Percentiles rank a stretch among this genome's conserved stretches.
These are phyloP conservation scores for Irineochytrium annulatum DNA, from an alignment of 192 early-diverging fungal species.

Conservation along the genomic window DNA sequence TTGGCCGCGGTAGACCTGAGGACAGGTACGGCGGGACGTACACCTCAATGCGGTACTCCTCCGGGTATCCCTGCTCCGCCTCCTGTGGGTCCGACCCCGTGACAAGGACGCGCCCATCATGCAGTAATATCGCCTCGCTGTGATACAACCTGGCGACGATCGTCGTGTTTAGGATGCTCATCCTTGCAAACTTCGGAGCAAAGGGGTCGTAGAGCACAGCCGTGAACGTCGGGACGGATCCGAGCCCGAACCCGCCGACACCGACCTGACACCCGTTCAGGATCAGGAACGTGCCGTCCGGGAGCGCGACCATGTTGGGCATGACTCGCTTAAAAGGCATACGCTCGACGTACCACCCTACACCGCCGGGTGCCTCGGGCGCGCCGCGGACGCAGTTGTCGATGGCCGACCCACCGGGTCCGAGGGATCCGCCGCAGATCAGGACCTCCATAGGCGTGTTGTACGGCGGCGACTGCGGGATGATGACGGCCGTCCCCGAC, in stretches of 20 bases:
- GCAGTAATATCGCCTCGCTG: constrained; percentile 38
- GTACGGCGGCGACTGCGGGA: constrained; percentile 52
- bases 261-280: constrained; percentile 58
- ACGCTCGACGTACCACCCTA: constrained; percentile 15
- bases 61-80: background rate
- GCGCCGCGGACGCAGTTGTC: constrained; percentile 7
- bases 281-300: constrained; percentile 47
- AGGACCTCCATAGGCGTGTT: constrained; percentile 52
- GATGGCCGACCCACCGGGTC: constrained; percentile 6
- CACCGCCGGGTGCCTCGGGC: constrained; percentile 11
- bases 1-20: no score
- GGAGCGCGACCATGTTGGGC: constrained; percentile 29
- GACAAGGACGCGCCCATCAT: constrained; percentile 57
- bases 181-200: constrained; percentile 32
- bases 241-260: constrained; percentile 41
- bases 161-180: constrained; percentile 36
- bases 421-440: constrained; percentile 52
- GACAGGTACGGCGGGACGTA: constrained; percentile 26
- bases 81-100: constrained; percentile 56
- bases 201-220: constrained; percentile 54
- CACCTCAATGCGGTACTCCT: constrained; percentile 16
- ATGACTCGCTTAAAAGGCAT: constrained; percentile 25
- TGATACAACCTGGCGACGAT: constrained; percentile 64
- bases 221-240: constrained; percentile 33
- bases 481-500: constrained; percentile 48